Evolutionary conservation across 768 basidiomycete species (phyloP).

Genomic region (Lactifluus volemus): DNA sequence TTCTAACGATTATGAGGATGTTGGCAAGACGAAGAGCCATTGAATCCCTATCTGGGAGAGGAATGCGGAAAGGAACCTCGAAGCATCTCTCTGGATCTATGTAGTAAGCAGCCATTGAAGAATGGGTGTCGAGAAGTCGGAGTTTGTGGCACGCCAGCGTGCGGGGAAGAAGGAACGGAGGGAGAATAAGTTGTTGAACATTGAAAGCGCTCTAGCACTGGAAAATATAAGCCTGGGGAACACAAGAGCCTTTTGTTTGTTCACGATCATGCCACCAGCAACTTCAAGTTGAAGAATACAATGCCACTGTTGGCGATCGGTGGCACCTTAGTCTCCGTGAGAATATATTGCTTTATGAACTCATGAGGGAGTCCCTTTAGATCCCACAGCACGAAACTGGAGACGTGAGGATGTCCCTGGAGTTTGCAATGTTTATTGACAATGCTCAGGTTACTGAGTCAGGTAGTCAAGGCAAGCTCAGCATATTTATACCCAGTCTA

Average conservation of each 20-base stretch:
- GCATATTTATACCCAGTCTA: neutral
- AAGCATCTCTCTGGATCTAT: conserved; percentile 14
- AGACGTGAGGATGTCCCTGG: neutral
- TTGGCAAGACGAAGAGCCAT: conserved; percentile 10
- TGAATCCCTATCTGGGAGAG: conserved; percentile 2
- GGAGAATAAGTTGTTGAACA: neutral
- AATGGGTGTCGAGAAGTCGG: neutral
- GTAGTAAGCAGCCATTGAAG: conserved; percentile 8
- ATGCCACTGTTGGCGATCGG: neutral
- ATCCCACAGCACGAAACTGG: no score
- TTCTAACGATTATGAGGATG: conserved; percentile 5
- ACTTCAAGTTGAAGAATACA: neutral
- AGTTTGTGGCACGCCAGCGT: conserved; percentile 14
- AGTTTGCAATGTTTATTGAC: neutral
- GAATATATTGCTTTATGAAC: no score
- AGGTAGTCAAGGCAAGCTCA: neutral
- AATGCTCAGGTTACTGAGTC: neutral
- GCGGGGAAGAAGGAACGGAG: conserved; percentile 2
- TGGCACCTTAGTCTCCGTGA: no score
- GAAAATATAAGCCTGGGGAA: neutral
- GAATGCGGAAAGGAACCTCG: conserved; percentile 12
- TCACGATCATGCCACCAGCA: neutral
- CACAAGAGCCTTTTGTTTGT: conserved; percentile 1
- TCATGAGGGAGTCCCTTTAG: no score
- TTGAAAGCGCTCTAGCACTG: neutral